Percentiles rank a stretch among this genome's conserved stretches.
Evolutionary conservation across 768 basidiomycete genomes (phyloP).

Genomic region (Hemileccinum impolitum): DNA sequence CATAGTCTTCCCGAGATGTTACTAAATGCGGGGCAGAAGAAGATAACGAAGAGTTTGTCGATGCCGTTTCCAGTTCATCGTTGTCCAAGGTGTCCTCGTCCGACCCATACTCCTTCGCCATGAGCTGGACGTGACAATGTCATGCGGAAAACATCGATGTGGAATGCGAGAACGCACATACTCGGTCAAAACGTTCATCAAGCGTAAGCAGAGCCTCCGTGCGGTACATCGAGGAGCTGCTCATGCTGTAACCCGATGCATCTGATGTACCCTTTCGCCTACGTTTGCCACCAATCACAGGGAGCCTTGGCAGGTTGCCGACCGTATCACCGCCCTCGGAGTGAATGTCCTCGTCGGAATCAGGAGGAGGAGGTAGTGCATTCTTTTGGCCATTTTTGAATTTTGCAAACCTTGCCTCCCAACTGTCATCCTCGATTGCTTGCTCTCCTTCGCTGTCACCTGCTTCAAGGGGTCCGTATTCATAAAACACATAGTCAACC

Average conservation of each 20-base stretch:
- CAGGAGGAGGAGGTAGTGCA: constrained; percentile 23
- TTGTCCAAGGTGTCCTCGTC: constrained; percentile 48
- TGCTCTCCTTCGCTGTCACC: constrained; percentile 21
- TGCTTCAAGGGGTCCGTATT: constrained; percentile 35
- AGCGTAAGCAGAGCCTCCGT: constrained; percentile 85
- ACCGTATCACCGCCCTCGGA: constrained; percentile 84
- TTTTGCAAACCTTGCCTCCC: constrained; percentile 77
- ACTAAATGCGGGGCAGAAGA: constrained; percentile 73
- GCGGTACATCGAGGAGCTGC: constrained; percentile 91
- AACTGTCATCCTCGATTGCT: constrained; percentile 39
- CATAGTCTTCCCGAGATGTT: constrained; percentile 85
- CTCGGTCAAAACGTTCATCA: constrained; percentile 94
- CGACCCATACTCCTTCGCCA: constrained; percentile 75
- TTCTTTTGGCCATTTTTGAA: constrained; percentile 60
- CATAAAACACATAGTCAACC: constrained; percentile 63
- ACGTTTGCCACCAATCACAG: constrained; percentile 77
- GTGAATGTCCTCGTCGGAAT: constrained; percentile 49
- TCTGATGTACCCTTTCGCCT: constrained; percentile 73
- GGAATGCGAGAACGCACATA: constrained; percentile 32
- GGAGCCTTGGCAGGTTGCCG: constrained; percentile 66
- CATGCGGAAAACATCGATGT: not conserved
- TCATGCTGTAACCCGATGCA: constrained; percentile 96
- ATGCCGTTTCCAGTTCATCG: constrained; percentile 46
- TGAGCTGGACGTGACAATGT: constrained; percentile 43
- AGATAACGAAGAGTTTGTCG: constrained; percentile 33